A percentile compares a stretch with the other conserved stretches of the same genome.
phyloP scores from a whole-genome alignment of 2,329 filamentous ascomycete species.

The Diplodia corticola region DNA sequence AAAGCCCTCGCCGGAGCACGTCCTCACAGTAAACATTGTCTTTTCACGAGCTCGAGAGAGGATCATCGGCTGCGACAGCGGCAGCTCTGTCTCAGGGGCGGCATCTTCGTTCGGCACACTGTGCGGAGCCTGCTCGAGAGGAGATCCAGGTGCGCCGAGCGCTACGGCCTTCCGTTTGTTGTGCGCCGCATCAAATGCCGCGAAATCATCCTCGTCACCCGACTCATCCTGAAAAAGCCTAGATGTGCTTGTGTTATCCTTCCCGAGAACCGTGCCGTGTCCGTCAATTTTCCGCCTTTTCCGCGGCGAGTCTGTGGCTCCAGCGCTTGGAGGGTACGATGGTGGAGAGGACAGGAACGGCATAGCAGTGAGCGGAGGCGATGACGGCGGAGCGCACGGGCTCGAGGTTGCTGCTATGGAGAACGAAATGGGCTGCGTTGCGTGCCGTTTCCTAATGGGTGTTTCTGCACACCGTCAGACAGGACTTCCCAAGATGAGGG shows the following conservation, averaged over 20 bases:
- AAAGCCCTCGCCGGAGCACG: slow-evolving; percentile 59
- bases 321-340: slow-evolving; percentile 56
- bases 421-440: slow-evolving; percentile 20
- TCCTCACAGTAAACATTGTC: slow-evolving; percentile 36
- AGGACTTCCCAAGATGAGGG: slow-evolving; percentile 5
- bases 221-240: slow-evolving; percentile 43
- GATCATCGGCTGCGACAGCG: background rate
- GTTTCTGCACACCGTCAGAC: slow-evolving; percentile 32
- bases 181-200: slow-evolving; percentile 40
- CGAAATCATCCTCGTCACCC: slow-evolving; percentile 45
- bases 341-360: slow-evolving; percentile 61
- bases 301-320: slow-evolving; percentile 39
- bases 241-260: slow-evolving; percentile 36
- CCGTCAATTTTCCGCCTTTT: slow-evolving; percentile 40
- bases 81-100: background rate
- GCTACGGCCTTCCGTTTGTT: slow-evolving; percentile 37
- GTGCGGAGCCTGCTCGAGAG: background rate
- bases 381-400: slow-evolving; percentile 37
- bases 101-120: background rate
- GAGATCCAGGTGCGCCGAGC: background rate
- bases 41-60: slow-evolving; percentile 23
- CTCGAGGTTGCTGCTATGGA: slow-evolving; percentile 26
- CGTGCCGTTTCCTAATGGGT: slow-evolving; percentile 31
- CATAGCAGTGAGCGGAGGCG: slow-evolving; percentile 60
- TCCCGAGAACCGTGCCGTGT: slow-evolving; percentile 33